Evolutionary conservation across 116 monocot species (phyloP).

Genomic region (Cymodocea nodosa): DNA sequence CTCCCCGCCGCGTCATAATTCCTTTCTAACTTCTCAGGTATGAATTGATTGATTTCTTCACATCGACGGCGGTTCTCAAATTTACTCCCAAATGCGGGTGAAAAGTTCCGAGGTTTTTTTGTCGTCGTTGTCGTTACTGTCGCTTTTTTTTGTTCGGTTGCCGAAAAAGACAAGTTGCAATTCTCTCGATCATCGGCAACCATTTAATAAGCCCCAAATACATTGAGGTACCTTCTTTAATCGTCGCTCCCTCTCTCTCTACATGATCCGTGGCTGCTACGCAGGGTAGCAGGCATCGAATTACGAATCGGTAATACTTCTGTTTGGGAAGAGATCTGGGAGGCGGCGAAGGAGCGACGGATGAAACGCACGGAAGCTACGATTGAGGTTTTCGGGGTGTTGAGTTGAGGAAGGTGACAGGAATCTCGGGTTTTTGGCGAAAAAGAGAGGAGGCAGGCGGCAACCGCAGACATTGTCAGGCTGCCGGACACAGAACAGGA

Average conservation of each 20-base stretch:
- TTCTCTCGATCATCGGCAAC: not conserved
- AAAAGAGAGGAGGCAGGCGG: slow-evolving; percentile 7
- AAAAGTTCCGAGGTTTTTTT: no score
- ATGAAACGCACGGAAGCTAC: slow-evolving; percentile 6
- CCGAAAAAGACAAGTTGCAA: no score
- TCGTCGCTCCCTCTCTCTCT: no score
- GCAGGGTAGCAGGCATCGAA: no score
- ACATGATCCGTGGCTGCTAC: not conserved
- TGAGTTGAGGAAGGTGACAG: slow-evolving; percentile 10
- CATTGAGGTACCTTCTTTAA: not conserved
- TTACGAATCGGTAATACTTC: no score
- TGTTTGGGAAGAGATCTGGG: not conserved
- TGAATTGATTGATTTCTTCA: no score
- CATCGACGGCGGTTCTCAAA: no score
- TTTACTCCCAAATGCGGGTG: no score
- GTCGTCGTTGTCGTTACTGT: no score
- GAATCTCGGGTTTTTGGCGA: slow-evolving; percentile 9
- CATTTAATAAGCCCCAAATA: not conserved
- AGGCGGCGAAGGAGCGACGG: not conserved
- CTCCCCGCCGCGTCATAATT: no score
- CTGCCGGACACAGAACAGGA: slow-evolving; percentile 10
- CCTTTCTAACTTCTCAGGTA: no score
- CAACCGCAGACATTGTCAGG: slow-evolving; percentile 16
- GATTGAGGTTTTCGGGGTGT: slow-evolving; percentile 3
- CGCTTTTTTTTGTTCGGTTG: no score